A percentile compares a stretch with the other conserved stretches of the same genome.
These are phyloP conservation scores for Phylloporus scabripes DNA, from an alignment of 768 basidiomycete species.

Conservation along the genomic window DNA sequence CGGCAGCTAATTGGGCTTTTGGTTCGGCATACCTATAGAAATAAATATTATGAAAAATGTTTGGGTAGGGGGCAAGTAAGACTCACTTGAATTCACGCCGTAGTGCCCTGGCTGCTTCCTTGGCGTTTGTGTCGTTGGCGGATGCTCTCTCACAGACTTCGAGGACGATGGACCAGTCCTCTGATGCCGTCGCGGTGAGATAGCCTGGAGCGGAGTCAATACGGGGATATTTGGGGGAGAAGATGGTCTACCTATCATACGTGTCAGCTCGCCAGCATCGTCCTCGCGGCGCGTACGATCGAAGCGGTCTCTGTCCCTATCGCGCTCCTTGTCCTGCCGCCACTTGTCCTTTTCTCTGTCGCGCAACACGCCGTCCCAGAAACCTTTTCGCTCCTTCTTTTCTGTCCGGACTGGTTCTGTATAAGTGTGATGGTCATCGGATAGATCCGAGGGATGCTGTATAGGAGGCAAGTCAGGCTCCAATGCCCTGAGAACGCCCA, in stretches of 20 bases:
- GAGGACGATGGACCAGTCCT: slow-evolving; percentile 77
- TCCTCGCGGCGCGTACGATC: slow-evolving; percentile 36
- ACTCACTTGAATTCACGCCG: slow-evolving; percentile 80
- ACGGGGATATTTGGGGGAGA: neutral
- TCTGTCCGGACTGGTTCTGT: slow-evolving; percentile 27
- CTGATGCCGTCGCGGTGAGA: slow-evolving; percentile 70
- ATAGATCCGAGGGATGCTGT: slow-evolving; percentile 19
- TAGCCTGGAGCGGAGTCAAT: slow-evolving; percentile 43
- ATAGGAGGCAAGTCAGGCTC: slow-evolving; percentile 40
- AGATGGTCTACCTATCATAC: slow-evolving; percentile 57
- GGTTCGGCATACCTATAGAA: slow-evolving; percentile 63
- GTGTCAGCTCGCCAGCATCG: slow-evolving; percentile 52
- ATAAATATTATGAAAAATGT: slow-evolving; percentile 5
- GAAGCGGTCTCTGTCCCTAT: slow-evolving; percentile 31
- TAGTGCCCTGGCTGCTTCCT: slow-evolving; percentile 79
- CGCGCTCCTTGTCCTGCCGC: slow-evolving; percentile 29
- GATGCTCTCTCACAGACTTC: slow-evolving; percentile 86
- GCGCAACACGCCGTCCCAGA: slow-evolving; percentile 43
- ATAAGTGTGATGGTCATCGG: slow-evolving; percentile 29
- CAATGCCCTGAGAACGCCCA: slow-evolving; percentile 56
- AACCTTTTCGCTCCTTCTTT: slow-evolving; percentile 48
- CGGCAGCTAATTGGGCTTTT: slow-evolving; percentile 68
- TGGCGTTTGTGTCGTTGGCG: slow-evolving; percentile 62
- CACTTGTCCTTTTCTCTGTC: slow-evolving; percentile 34
- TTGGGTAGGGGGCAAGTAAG: slow-evolving; percentile 1